Evolutionary conservation across 2,329 filamentous ascomycete species (phyloP).

Genomic region (Magnaporthiopsis rhizophila): DNA sequence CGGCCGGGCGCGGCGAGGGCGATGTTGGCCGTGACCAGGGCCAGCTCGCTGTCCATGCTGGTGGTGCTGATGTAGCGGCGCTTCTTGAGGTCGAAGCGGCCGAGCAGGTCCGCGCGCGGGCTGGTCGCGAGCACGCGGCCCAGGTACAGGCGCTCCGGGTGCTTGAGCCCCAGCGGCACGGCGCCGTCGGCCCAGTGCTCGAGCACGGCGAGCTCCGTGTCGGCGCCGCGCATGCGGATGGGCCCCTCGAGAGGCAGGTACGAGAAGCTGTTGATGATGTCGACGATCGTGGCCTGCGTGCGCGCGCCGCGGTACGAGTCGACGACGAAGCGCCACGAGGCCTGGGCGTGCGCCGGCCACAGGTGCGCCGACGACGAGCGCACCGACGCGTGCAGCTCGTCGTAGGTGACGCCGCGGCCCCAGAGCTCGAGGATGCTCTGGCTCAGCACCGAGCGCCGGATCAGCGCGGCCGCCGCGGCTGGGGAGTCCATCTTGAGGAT

Average conservation of each 20-base stretch:
- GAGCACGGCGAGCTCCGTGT: conserved; percentile 70
- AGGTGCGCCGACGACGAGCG: conserved; percentile 47
- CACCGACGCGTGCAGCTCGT: conserved; percentile 60
- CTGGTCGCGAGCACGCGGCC: conserved; percentile 63
- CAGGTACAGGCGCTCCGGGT: conserved; percentile 58
- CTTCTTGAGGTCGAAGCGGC: conserved; percentile 85
- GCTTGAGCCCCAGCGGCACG: conserved; percentile 35
- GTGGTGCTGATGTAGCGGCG: conserved; percentile 90
- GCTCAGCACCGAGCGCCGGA: conserved; percentile 70
- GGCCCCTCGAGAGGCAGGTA: conserved; percentile 73
- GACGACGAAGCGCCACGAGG: conserved; percentile 75
- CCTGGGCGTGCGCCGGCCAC: conserved; percentile 57
- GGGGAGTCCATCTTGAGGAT: conserved; percentile 61
- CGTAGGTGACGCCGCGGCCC: conserved; percentile 62
- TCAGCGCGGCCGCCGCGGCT: conserved; percentile 55
- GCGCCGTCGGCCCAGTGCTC: conserved; percentile 66
- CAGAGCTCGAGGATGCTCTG: conserved; percentile 86
- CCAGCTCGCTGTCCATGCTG: conserved; percentile 93
- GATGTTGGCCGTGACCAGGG: conserved; percentile 86
- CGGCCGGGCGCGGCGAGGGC: conserved; percentile 75
- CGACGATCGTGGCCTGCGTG: conserved; percentile 51
- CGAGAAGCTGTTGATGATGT: conserved; percentile 72
- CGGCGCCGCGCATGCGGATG: conserved; percentile 67
- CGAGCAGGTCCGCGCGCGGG: conserved; percentile 58
- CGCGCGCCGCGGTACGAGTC: conserved; percentile 77